Percentiles rank a stretch among this genome's conserved stretches.
Evolutionary conservation across 352 stramenopile genomes (phyloP).

Genomic region (Globisporangium parvum): DNA sequence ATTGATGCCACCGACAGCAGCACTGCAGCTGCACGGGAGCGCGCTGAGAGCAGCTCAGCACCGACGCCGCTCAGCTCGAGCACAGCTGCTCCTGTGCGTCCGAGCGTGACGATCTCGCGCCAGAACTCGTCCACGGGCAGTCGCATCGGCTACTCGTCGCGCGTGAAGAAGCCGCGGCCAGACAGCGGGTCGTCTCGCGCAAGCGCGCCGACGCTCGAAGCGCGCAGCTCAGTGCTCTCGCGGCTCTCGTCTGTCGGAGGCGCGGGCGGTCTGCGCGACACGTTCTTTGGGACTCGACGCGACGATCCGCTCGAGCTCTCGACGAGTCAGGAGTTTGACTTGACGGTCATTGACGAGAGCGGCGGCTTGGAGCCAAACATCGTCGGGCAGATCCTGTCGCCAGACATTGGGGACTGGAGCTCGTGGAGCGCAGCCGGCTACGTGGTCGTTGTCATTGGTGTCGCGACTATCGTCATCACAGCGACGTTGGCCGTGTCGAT

Average conservation of each 20-base stretch:
- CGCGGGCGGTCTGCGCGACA: slow-evolving; percentile 35
- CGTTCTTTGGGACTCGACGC: slow-evolving; percentile 43
- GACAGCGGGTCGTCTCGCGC: slow-evolving; percentile 33
- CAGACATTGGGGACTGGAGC: slow-evolving; percentile 24
- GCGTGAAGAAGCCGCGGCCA: slow-evolving; percentile 22
- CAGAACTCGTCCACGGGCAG: slow-evolving; percentile 11
- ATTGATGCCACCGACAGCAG: background rate
- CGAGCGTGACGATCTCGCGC: slow-evolving; percentile 10
- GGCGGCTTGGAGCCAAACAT: slow-evolving; percentile 55
- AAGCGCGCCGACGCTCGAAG: slow-evolving; percentile 23
- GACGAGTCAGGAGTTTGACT: slow-evolving; percentile 59
- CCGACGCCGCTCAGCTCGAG: background rate
- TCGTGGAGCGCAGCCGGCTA: slow-evolving; percentile 51
- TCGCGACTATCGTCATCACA: slow-evolving; percentile 39
- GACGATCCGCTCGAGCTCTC: slow-evolving; percentile 59
- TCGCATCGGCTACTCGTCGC: slow-evolving; percentile 6
- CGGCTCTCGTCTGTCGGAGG: slow-evolving; percentile 34
- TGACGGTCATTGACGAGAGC: slow-evolving; percentile 73
- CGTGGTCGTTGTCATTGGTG: slow-evolving; percentile 30
- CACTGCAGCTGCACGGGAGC: background rate
- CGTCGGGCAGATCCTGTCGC: slow-evolving; percentile 45
- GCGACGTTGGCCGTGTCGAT: slow-evolving; percentile 29
- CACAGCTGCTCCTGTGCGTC: background rate
- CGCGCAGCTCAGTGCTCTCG: slow-evolving; percentile 29
- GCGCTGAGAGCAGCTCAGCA: background rate